phyloP scores from a whole-genome alignment of 2,329 filamentous ascomycete genomes.

The Alternaria angustiovoidea region DNA sequence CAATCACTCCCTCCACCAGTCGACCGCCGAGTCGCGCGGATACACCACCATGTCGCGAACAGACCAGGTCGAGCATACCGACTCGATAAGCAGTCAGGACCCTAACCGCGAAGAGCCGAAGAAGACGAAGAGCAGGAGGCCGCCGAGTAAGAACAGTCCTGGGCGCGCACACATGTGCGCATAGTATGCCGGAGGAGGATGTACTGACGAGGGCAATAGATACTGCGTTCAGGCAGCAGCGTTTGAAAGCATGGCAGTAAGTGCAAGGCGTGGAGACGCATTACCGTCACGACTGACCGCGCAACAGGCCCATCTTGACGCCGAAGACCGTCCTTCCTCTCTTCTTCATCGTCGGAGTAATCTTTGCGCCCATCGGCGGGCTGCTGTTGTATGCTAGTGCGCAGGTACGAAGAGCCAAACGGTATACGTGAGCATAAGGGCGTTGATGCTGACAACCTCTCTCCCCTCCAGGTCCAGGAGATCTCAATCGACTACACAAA shows the following conservation, averaged over 20 bases:
- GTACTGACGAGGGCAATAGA: constrained; percentile 62
- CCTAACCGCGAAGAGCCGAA: constrained; percentile 52
- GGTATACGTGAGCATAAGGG: not conserved
- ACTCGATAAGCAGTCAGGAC: constrained; percentile 55
- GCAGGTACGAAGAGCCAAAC: constrained; percentile 63
- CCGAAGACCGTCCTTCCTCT: constrained; percentile 92
- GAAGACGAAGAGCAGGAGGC: constrained; percentile 88
- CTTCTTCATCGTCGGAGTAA: constrained; percentile 88
- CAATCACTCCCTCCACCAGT: constrained; percentile 21
- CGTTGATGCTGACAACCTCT: constrained; percentile 16
- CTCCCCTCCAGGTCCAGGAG: constrained; percentile 76
- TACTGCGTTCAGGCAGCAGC: constrained; percentile 95
- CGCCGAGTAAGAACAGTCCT: constrained; percentile 74
- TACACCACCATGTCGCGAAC: constrained; percentile 55
- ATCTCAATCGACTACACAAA: constrained; percentile 88
- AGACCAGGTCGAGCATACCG: constrained; percentile 52
- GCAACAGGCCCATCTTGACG: constrained; percentile 83
- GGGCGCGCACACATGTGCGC: not conserved
- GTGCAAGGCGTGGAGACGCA: constrained; percentile 48
- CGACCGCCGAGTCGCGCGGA: constrained; percentile 44
- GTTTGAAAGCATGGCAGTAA: constrained; percentile 98
- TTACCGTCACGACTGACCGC: constrained; percentile 48
- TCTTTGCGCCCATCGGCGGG: constrained; percentile 93
- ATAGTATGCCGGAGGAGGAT: not conserved
- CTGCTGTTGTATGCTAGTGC: constrained; percentile 85